Evolutionary conservation across 257 asterid genomes (phyloP).

Genomic region (Linaria vulgaris): DNA sequence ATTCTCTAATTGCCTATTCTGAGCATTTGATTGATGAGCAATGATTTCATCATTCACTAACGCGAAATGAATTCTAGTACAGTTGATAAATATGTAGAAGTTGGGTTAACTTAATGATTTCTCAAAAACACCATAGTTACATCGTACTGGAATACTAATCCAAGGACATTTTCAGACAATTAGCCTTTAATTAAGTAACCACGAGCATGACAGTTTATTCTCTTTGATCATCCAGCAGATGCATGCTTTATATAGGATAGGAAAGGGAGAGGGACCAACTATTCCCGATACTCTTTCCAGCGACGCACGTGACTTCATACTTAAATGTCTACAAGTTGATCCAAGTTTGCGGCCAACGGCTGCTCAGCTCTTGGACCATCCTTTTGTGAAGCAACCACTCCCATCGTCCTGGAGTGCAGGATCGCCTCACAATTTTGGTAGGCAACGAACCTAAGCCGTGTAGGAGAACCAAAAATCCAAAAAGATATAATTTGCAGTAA

Average conservation of each 20-base stretch:
- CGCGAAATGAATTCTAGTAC: not conserved
- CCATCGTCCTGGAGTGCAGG: constrained; percentile 47
- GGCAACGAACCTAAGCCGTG: constrained; percentile 37
- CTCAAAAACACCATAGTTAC: not conserved
- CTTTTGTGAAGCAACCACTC: constrained; percentile 68
- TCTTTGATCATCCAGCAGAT: constrained; percentile 38
- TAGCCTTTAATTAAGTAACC: not conserved
- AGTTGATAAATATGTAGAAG: not conserved
- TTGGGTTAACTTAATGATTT: not conserved
- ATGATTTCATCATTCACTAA: not conserved
- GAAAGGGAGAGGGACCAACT: constrained; percentile 75
- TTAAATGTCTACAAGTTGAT: constrained; percentile 69
- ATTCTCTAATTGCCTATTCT: constrained; percentile 1
- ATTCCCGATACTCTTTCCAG: constrained; percentile 69
- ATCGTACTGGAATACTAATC: not conserved
- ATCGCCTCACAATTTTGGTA: constrained; percentile 53
- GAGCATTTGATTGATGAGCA: constrained; percentile 1
- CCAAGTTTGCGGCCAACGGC: constrained; percentile 74
- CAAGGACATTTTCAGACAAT: not conserved
- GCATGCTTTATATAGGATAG: constrained; percentile 70
- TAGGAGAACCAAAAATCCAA: not conserved
- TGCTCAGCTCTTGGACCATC: constrained; percentile 77
- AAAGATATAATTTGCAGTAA: not conserved
- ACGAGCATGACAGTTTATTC: constrained; percentile 22
- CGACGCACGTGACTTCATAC: constrained; percentile 76